phyloP scores from a whole-genome alignment of 75 land plant genomes.

The Larix kaempferi region DNA sequence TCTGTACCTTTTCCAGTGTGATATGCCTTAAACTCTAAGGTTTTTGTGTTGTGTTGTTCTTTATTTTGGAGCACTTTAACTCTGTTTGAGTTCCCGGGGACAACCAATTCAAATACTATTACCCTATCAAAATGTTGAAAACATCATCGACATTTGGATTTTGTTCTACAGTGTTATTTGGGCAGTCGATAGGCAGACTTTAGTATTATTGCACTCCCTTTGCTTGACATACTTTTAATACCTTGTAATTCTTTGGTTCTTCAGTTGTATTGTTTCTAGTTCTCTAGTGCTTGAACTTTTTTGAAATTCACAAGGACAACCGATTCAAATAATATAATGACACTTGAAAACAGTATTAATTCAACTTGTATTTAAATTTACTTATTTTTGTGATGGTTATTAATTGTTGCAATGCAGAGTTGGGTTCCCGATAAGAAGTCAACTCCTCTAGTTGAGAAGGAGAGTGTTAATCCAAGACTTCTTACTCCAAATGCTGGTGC shows the following conservation, averaged over 20 bases:
- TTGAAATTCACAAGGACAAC: background rate
- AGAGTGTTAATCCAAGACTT: slow-evolving; percentile 26
- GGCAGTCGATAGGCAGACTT: background rate
- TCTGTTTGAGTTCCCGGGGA: no score
- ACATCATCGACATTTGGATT: background rate
- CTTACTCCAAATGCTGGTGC: slow-evolving; percentile 31
- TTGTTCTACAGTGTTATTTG: background rate
- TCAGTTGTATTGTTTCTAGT: background rate
- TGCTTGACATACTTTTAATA: no score
- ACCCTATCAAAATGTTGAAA: no score
- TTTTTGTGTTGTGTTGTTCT: no score
- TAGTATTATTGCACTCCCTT: background rate
- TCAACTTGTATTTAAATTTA: no score
- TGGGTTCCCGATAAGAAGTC: slow-evolving; percentile 11
- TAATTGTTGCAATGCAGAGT: slow-evolving; percentile 24
- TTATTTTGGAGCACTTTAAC: no score
- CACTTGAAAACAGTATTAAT: no score
- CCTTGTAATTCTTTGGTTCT: background rate
- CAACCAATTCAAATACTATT: no score
- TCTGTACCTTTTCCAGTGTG: no score
- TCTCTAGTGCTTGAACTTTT: background rate
- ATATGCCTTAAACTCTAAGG: no score
- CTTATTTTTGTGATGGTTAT: background rate
- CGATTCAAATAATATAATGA: no score
- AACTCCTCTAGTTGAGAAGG: slow-evolving; percentile 41